A percentile compares a stretch with the other conserved stretches of the same genome.
phyloP scores from a whole-genome alignment of 192 early-diverging fungal genomes.

The Podila minutissima region DNA sequence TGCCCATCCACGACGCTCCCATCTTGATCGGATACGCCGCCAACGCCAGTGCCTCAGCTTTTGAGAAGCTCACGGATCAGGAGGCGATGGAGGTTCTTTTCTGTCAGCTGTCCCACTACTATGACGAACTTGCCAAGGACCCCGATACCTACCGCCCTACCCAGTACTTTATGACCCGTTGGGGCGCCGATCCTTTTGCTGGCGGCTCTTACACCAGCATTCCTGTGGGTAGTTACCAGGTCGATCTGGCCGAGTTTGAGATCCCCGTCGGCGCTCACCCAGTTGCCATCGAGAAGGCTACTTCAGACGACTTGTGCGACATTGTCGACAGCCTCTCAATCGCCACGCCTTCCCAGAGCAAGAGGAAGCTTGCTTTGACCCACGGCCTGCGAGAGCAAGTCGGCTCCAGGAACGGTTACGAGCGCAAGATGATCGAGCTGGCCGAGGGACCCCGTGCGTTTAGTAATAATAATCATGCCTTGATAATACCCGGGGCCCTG shows the following conservation, averaged over 20 bases:
- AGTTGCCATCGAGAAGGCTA: background rate
- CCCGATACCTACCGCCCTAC: constrained; percentile 16
- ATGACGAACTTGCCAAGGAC: constrained; percentile 18
- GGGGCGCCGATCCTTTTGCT: constrained; percentile 56
- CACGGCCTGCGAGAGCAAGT: background rate
- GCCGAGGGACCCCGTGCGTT: background rate
- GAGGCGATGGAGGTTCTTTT: constrained; percentile 41
- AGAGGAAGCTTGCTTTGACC: background rate
- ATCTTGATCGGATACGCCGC: constrained; percentile 46
- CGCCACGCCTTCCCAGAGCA: background rate
- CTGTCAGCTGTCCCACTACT: constrained; percentile 45
- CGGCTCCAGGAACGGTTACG: background rate
- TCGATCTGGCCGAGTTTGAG: constrained; percentile 54
- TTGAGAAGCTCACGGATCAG: constrained; percentile 38
- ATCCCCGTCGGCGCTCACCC: constrained; percentile 43
- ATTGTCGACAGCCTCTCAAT: background rate
- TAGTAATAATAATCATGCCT: constrained; percentile 1
- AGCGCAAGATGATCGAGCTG: background rate
- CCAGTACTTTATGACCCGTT: constrained; percentile 47
- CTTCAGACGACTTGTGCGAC: background rate
- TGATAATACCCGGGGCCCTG: constrained; percentile 5
- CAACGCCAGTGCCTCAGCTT: constrained; percentile 38
- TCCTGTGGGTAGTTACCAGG: constrained; percentile 43
- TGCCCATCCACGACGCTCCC: constrained; percentile 38
- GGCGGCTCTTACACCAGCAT: constrained; percentile 59